A percentile compares a stretch with the other conserved stretches of the same genome.
Evolutionary conservation across 352 stramenopile species (phyloP).

Genomic region (Phytophthora boehmeriae): DNA sequence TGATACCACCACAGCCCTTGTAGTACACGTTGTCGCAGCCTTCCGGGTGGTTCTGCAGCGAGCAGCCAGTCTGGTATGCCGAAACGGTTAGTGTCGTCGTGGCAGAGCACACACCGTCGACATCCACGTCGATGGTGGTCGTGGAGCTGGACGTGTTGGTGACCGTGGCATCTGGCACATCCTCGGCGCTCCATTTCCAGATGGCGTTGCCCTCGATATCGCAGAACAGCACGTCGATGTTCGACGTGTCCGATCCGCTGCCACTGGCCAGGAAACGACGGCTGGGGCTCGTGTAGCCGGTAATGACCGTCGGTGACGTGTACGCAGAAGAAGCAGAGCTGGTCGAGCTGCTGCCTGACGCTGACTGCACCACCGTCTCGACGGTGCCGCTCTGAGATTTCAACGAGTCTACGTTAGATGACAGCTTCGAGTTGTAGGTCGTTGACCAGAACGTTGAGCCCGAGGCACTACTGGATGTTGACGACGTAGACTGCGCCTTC

Average conservation of each 20-base stretch:
- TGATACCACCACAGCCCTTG: slow-evolving; percentile 83
- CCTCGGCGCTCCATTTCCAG: slow-evolving; percentile 70
- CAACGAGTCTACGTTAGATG: slow-evolving; percentile 51
- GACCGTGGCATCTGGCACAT: slow-evolving; percentile 37
- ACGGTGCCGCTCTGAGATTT: slow-evolving; percentile 56
- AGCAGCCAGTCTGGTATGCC: slow-evolving; percentile 72
- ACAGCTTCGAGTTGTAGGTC: slow-evolving; percentile 60
- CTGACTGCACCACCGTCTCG: slow-evolving; percentile 65
- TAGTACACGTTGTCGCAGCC: slow-evolving; percentile 74
- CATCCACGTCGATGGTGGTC: slow-evolving; percentile 41
- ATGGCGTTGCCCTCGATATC: slow-evolving; percentile 76
- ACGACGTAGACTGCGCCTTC: too few relatives aligned
- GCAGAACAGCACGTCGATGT: slow-evolving; percentile 71
- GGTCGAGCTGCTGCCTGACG: slow-evolving; percentile 31
- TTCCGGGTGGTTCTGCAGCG: slow-evolving; percentile 66
- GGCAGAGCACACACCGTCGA: slow-evolving; percentile 40
- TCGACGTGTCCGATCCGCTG: slow-evolving; percentile 29
- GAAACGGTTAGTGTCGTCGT: slow-evolving; percentile 57
- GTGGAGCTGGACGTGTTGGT: slow-evolving; percentile 42
- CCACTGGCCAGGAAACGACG: slow-evolving; percentile 44
- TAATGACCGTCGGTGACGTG: slow-evolving; percentile 57
- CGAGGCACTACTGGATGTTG: slow-evolving; percentile 22
- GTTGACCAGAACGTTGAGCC: slow-evolving; percentile 46
- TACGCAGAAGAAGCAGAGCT: slow-evolving; percentile 34
- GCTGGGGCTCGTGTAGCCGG: slow-evolving; percentile 38